Percentiles rank a stretch among this genome's conserved stretches.
These are phyloP conservation scores for Ogataea polymorpha DNA, from an alignment of 805 yeast species.

Conservation along the genomic window DNA sequence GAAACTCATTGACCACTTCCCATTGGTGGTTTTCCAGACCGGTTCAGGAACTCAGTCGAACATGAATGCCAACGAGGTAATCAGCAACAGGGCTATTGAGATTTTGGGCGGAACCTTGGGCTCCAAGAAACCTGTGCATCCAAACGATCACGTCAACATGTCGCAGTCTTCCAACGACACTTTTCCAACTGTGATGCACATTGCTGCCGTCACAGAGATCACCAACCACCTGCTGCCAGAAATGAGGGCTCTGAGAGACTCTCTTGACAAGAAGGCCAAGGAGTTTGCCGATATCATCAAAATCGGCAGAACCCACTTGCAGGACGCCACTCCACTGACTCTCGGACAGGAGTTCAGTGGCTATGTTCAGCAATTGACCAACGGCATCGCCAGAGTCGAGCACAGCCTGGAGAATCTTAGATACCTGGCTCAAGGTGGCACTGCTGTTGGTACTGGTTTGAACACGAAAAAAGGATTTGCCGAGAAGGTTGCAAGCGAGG, in stretches of 20 bases:
- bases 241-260: slow-evolving; percentile 68
- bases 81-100: slow-evolving; percentile 97
- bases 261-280: slow-evolving; percentile 72
- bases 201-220: slow-evolving; percentile 94
- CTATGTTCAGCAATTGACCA: slow-evolving; percentile 87
- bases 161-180: slow-evolving; percentile 99
- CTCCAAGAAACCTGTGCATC: slow-evolving; percentile 92
- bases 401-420: slow-evolving; percentile 69
- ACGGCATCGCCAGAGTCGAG: slow-evolving; percentile 88
- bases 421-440: slow-evolving; percentile 97
- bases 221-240: slow-evolving; percentile 74
- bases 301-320: slow-evolving; percentile 98
- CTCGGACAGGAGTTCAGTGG: slow-evolving; percentile 98
- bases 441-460: slow-evolving; percentile 98
- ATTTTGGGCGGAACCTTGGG: slow-evolving; percentile 89
- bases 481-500: slow-evolving; percentile 80
- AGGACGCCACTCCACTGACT: slow-evolving; percentile 97
- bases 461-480: slow-evolving; percentile 93
- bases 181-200: slow-evolving; percentile 99
- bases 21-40: slow-evolving; percentile 97
- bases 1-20: slow-evolving; percentile 90
- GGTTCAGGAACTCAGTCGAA: slow-evolving; percentile 98
- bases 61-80: slow-evolving; percentile 99
- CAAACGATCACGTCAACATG: slow-evolving; percentile 98
- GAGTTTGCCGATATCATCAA: slow-evolving; percentile 90